phyloP scores from a whole-genome alignment of 2,329 filamentous ascomycete species.

The Ceratocystis destructans region DNA sequence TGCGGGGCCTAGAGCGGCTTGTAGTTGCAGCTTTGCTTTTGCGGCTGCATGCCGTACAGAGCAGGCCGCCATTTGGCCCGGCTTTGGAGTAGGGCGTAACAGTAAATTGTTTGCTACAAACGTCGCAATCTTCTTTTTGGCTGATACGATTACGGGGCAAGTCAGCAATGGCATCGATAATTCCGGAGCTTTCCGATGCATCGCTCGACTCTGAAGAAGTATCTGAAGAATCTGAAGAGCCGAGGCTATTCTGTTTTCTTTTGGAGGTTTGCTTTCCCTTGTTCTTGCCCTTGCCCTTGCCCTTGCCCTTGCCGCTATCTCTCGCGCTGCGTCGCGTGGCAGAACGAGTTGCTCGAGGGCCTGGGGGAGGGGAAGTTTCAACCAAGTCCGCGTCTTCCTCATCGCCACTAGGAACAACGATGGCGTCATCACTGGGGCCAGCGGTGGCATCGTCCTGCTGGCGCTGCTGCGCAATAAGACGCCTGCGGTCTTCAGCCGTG shows the following conservation, averaged over 20 bases:
- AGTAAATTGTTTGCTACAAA: slow-evolving; percentile 77
- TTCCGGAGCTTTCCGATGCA: slow-evolving; percentile 38
- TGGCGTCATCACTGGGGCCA: not conserved
- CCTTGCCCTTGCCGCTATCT: slow-evolving; percentile 5
- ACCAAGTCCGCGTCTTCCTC: not conserved
- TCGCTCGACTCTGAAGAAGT: slow-evolving; percentile 25
- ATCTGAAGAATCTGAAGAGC: slow-evolving; percentile 3
- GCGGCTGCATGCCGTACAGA: slow-evolving; percentile 71
- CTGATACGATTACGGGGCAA: slow-evolving; percentile 38
- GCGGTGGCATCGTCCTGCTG: slow-evolving; percentile 19
- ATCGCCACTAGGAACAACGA: not conserved
- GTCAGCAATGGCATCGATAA: not conserved
- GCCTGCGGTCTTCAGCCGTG: slow-evolving; percentile 36
- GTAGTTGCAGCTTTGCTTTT: slow-evolving; percentile 25
- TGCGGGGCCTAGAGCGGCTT: slow-evolving; percentile 34
- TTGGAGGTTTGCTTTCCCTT: slow-evolving; percentile 7
- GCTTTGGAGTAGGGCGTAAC: slow-evolving; percentile 80
- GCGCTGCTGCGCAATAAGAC: slow-evolving; percentile 25
- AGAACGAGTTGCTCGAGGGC: not conserved
- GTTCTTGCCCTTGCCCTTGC: slow-evolving; percentile 14
- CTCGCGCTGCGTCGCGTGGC: not conserved
- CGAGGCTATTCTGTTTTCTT: slow-evolving; percentile 21
- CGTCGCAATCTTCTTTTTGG: slow-evolving; percentile 77
- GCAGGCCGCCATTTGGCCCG: slow-evolving; percentile 69
- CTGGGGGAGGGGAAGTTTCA: not conserved